Base-by-base conservation (phyloP, 345 rosid genomes). In the Sapria himalayana region DNA sequence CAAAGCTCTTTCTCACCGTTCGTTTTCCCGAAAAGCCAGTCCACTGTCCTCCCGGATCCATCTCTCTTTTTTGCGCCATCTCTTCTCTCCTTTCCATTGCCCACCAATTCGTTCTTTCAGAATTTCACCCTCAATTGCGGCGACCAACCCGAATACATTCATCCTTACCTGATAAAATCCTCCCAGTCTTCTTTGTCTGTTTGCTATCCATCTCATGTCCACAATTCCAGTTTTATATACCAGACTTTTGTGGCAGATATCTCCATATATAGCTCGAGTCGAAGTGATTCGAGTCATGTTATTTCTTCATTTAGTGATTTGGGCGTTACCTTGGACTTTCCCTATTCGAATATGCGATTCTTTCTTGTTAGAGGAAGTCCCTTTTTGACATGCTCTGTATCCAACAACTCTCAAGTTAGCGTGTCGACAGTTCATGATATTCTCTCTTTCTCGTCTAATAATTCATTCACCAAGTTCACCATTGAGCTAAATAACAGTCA, bases 91-190 rank as follows among this genome's bases (percentile, higher is more conserved):
- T n/a, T 61, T 7, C 98, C 98, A 29, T 67, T 76, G 48, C 98
- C 94, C 0, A 89, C 94, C 9, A 78, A 74, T 45, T 79, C 82
- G 35, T 82, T 79, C 71, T 89, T 89, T 70, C 94, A 89, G 34
- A 89, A 89, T 60, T 79, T 76, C 48, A 62, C 91, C 41, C 82
- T 89, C 23, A 79, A 79, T 25, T 68, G 63, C 21, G 98, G 94
- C 27, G 78, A 76, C 34, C 81, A 78, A 32, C 71, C 74, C 1
- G 98, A 89, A 43, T 89, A 89, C 58, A 72, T 89, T 51, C 94
- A 89, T 19, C 98, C 98, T 1, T 89, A 89, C 60, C 74, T 82
- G 43, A 27, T 89, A 48, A 78, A 89, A 61, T 69, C 84, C 1
- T 67, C 77, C 0, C 21, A 7, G 6, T 66, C 76, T 8, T 74